These are phyloP conservation scores for Cordyceps sp. DNA, from an alignment of 2,329 filamentous ascomycete genomes.

Conservation along the genomic window DNA sequence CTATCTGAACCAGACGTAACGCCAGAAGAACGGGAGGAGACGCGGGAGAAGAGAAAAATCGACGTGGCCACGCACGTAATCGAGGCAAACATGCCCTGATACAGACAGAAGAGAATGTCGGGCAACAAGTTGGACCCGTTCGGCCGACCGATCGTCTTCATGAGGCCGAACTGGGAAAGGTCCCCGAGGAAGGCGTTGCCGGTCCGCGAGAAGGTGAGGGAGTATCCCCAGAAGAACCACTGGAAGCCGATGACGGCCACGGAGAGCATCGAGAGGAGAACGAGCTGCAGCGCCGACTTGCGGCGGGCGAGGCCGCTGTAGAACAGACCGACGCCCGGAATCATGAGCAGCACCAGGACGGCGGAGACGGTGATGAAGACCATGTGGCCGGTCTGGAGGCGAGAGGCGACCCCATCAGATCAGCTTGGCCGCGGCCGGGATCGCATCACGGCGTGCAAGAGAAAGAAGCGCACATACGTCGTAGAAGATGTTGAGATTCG, in stretches of 20 bases:
- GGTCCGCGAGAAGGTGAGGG: constrained; percentile 65
- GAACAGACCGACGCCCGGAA: constrained; percentile 87
- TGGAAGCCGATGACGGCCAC: constrained; percentile 70
- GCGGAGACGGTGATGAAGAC: constrained; percentile 64
- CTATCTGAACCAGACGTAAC: too few species aligned
- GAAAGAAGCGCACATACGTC: constrained; percentile 33
- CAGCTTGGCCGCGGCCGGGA: not conserved
- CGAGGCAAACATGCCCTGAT: constrained; percentile 77
- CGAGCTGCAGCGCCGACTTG: constrained; percentile 75
- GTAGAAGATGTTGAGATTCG: constrained; percentile 75
- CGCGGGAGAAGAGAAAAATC: not conserved
- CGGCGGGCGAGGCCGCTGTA: constrained; percentile 80
- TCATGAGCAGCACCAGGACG: constrained; percentile 78
- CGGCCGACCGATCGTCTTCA: constrained; percentile 57
- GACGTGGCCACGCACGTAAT: constrained; percentile 60
- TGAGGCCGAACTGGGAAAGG: constrained; percentile 67
- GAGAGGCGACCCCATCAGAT: not conserved
- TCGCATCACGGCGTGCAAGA: not conserved
- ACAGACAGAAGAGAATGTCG: constrained; percentile 70
- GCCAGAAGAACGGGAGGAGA: not conserved
- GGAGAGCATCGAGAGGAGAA: constrained; percentile 73
- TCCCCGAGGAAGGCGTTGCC: constrained; percentile 67
- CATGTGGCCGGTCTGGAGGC: constrained; percentile 55
- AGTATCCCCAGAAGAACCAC: constrained; percentile 96
- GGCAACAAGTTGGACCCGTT: constrained; percentile 58